A percentile compares a stretch with the other conserved stretches of the same genome.
These are phyloP conservation scores for Crataegus laevigata DNA, from an alignment of 306 rosid species.

Conservation along the genomic window DNA sequence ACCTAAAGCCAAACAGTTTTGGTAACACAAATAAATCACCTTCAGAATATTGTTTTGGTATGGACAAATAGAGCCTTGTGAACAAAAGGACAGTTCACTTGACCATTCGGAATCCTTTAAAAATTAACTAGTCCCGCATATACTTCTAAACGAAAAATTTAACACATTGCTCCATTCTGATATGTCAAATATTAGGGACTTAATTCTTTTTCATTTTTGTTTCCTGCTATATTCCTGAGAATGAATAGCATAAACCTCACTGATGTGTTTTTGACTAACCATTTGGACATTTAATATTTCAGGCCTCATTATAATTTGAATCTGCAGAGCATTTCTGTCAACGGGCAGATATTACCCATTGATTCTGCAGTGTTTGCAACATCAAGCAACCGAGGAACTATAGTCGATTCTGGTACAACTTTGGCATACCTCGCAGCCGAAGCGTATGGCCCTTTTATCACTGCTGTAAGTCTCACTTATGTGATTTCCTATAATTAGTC, in stretches of 20 bases:
- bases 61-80: not conserved
- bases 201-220: not conserved
- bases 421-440: constrained; percentile 92
- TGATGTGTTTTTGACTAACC: constrained; percentile 5
- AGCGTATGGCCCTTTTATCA: constrained; percentile 74
- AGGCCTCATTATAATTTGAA: constrained; percentile 94
- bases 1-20: not conserved
- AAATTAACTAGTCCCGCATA: not conserved
- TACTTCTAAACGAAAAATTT: not conserved
- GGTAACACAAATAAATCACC: not conserved
- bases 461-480: constrained; percentile 59
- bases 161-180: not conserved
- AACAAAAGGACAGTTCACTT: not conserved
- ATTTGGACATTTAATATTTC: constrained; percentile 28
- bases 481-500: constrained; percentile 14
- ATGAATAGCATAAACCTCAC: not conserved
- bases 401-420: constrained; percentile 94
- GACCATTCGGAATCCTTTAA: not conserved
- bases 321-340: constrained; percentile 88
- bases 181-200: not conserved
- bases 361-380: constrained; percentile 70
- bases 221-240: not conserved
- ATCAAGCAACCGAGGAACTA: constrained; percentile 75
- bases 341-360: constrained; percentile 52
- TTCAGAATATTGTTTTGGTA: not conserved